These are phyloP conservation scores for Myxozyma nipponensis DNA, from an alignment of 805 yeast genomes.

Conservation along the genomic window DNA sequence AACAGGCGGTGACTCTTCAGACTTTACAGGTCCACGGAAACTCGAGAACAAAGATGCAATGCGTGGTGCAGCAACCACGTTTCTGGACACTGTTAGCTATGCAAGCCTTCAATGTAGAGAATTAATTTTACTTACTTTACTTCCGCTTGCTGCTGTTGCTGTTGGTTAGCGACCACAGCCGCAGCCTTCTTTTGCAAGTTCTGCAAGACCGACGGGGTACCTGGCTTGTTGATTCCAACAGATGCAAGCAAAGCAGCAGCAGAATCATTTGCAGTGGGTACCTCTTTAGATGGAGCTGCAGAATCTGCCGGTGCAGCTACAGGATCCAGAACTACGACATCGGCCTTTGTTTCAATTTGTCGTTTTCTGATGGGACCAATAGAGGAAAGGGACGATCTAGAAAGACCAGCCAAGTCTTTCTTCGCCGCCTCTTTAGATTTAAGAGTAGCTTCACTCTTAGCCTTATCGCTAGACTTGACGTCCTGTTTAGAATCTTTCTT, in stretches of 20 bases:
- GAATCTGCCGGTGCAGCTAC: not conserved
- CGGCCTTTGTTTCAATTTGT: not conserved
- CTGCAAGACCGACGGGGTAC: conserved; percentile 18
- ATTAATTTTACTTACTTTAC: not conserved
- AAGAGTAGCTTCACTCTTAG: not conserved
- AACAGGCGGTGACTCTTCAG: conserved; percentile 4
- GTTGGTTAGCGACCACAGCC: conserved; percentile 1
- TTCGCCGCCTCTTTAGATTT: not conserved
- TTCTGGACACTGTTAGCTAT: conserved; percentile 2
- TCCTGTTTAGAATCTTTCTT: not conserved
- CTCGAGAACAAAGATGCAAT: conserved; percentile 4
- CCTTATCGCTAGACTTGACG: not conserved
- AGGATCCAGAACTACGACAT: not conserved
- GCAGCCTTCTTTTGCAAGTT: conserved; percentile 16
- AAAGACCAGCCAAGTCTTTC: not conserved
- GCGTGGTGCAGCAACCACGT: conserved; percentile 7
- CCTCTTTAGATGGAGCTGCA: not conserved
- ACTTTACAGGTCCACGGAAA: not conserved
- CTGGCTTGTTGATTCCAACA: conserved; percentile 4
- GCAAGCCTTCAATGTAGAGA: not conserved
- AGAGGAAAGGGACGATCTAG: not conserved
- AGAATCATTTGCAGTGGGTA: conserved; percentile 3
- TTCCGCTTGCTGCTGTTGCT: too few relatives aligned
- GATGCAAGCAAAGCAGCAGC: not conserved
- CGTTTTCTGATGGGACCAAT: not conserved